Conservation (phyloP, 1,139 yeast genomes). For the Candida albicans region DNA sequence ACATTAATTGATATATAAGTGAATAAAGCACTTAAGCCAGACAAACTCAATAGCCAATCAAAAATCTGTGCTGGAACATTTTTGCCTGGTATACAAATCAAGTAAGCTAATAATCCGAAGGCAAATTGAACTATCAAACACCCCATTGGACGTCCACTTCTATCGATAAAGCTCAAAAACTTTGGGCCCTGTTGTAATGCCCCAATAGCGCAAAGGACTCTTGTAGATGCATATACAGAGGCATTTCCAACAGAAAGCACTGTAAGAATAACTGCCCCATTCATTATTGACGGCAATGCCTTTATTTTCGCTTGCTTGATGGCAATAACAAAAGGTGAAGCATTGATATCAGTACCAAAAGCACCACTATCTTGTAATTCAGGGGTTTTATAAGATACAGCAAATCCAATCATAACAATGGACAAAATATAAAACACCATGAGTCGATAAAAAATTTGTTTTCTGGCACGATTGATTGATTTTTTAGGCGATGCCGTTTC, state of each 20-base stretch:
- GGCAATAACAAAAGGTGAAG: constrained; percentile 45
- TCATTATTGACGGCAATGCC: constrained; percentile 35
- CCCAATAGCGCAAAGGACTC: constrained; percentile 37
- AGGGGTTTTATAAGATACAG: constrained; percentile 29
- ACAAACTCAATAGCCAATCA: constrained; percentile 25
- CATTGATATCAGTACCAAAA: constrained; percentile 25
- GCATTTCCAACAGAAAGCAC: constrained; percentile 38
- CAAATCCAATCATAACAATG: constrained; percentile 31
- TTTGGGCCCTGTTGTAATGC: constrained; percentile 36
- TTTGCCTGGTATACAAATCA: constrained; percentile 30
- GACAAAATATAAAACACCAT: constrained; percentile 31
- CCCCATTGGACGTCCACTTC: constrained; percentile 37
- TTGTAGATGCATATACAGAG: constrained; percentile 37
- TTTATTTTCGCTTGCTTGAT: constrained; percentile 31
- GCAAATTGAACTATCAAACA: constrained; percentile 25
- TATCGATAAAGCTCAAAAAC: constrained; percentile 31
- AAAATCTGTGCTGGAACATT: constrained; percentile 19
- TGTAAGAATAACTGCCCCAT: constrained; percentile 33
- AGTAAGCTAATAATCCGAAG: constrained; percentile 32
- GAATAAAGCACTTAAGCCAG: constrained; percentile 26
- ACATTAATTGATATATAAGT: constrained; percentile 32
- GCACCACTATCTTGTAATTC: constrained; percentile 14
- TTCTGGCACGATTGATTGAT: constrained; percentile 35
- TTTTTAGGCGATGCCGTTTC: constrained; percentile 35
- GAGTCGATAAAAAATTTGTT: constrained; percentile 38